Evolutionary conservation across 2,329 filamentous ascomycete species (phyloP).

Genomic region (Fusarium sp.): DNA sequence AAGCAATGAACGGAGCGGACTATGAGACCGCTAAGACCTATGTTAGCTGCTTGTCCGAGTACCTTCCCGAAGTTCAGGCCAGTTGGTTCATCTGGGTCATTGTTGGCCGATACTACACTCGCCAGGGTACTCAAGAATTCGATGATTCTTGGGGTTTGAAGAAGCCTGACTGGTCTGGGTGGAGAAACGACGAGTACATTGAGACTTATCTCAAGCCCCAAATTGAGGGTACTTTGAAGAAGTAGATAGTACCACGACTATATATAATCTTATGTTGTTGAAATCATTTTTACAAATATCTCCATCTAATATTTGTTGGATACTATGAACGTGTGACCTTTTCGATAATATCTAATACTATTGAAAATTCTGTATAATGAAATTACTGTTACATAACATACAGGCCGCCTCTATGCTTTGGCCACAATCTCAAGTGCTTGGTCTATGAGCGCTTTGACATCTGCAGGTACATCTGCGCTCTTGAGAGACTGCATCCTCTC

Average conservation of each 20-base stretch:
- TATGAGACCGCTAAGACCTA: constrained; percentile 60
- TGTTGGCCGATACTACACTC: constrained; percentile 68
- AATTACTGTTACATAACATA: too few relatives aligned
- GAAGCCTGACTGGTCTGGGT: constrained; percentile 65
- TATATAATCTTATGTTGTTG: not conserved
- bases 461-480: not conserved
- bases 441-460: not conserved
- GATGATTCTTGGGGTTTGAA: constrained; percentile 70
- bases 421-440: not conserved
- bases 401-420: not conserved
- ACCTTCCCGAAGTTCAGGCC: constrained; percentile 60
- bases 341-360: not conserved
- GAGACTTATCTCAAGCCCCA: constrained; percentile 39
- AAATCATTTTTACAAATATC: too few relatives aligned
- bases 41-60: constrained; percentile 62
- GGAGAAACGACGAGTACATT: constrained; percentile 60
- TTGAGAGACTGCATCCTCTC: not conserved
- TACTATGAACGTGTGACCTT: too few relatives aligned
- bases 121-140: constrained; percentile 64
- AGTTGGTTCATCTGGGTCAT: constrained; percentile 72
- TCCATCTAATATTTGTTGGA: too few relatives aligned
- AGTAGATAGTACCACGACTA: not conserved
- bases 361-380: not conserved
- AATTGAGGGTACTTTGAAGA: constrained; percentile 13
- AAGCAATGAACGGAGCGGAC: constrained; percentile 60